These are phyloP conservation scores for Pseudoscleropodium purum DNA, from an alignment of 225 moss, liverwort and hornwort species.

Conservation along the genomic window DNA sequence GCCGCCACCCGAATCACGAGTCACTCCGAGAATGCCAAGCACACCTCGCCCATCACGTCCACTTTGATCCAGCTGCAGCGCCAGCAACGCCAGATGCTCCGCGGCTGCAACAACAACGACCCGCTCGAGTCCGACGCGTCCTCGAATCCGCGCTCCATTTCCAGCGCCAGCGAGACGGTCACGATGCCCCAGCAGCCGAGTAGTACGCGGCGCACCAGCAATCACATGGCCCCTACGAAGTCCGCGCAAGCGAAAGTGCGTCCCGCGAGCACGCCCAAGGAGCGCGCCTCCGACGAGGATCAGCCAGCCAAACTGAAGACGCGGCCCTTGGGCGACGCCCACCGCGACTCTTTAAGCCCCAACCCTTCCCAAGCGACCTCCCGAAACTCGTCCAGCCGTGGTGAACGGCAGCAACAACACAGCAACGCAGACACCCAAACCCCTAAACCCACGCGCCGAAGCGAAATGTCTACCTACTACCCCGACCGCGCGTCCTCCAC, in stretches of 20 bases:
- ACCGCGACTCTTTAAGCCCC: conserved; percentile 12
- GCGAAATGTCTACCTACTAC: not conserved
- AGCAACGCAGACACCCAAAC: not conserved
- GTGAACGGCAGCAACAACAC: not conserved
- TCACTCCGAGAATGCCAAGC: conserved; percentile 10
- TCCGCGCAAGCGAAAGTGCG: conserved; percentile 83
- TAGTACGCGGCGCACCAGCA: conserved; percentile 22
- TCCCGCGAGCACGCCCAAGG: conserved; percentile 58
- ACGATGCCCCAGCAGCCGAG: not conserved
- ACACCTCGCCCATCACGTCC: conserved; percentile 44
- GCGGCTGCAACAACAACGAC: conserved; percentile 5
- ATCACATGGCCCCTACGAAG: conserved; percentile 91
- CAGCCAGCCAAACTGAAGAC: conserved; percentile 21
- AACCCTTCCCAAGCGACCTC: conserved; percentile 24
- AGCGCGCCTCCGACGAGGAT: conserved; percentile 45
- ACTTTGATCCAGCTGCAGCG: conserved; percentile 39
- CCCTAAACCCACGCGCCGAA: conserved; percentile 1
- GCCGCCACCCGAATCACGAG: not conserved
- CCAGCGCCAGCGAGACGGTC: conserved; percentile 13
- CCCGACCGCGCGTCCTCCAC: conserved; percentile 11
- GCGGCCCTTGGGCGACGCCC: conserved; percentile 31
- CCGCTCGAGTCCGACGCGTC: conserved; percentile 23
- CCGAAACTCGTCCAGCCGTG: conserved; percentile 5
- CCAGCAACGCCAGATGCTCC: conserved; percentile 48
- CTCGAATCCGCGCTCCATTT: conserved; percentile 23